Evolutionary conservation across 1,139 yeast species (phyloP), one percentile per base, ranked within the genome.

Genomic region (Entelexis sorbosivorans): DNA sequence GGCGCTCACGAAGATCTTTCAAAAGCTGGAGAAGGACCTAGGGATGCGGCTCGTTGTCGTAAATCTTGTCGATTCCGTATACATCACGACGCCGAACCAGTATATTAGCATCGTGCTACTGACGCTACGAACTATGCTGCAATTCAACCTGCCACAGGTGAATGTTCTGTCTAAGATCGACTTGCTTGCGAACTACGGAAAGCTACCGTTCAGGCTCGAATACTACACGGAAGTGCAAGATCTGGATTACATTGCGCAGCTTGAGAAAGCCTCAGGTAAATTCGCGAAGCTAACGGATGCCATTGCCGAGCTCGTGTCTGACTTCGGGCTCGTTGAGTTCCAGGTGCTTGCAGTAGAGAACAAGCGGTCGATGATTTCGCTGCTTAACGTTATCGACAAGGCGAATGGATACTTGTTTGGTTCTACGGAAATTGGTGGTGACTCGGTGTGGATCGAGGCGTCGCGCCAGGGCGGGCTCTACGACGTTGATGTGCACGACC

Each of bases 361-460:
- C 65, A 89, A 89, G 63, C 79, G 81, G 58, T 80, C 93, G 34
- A 91, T 93, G 98, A 88, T 91, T 35, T 75, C 81, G 50, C 66
- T 93, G 35, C 73, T 91, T 50, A 75, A 83, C 16, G 72, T 78
- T 1, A 78, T 93, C 14, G 99, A 93, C 64, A 87, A 84, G 63
- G 93, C 96, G 2, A 85, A 82, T 59, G 99, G 99, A 0, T 93
- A 93, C 64, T 76, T 85, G 59, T 88, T 86, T 70, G 99, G 99
- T 0, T 71, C 88, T 2, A 83, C 88, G 33, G 99, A 93, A 60
- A 74, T 89, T 14, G 96, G 96, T 3, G 97, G 97, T 17, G 99
- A 93, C 64, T 77, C 93, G 0, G 80, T 91, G 3, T 93, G 98
- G 98, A 84, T 89, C 16, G 96, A 89, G 60, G 96, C 96, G 0